Conservation (phyloP, 116 monocot genomes). For the Phalaenopsis hybrid region DNA sequence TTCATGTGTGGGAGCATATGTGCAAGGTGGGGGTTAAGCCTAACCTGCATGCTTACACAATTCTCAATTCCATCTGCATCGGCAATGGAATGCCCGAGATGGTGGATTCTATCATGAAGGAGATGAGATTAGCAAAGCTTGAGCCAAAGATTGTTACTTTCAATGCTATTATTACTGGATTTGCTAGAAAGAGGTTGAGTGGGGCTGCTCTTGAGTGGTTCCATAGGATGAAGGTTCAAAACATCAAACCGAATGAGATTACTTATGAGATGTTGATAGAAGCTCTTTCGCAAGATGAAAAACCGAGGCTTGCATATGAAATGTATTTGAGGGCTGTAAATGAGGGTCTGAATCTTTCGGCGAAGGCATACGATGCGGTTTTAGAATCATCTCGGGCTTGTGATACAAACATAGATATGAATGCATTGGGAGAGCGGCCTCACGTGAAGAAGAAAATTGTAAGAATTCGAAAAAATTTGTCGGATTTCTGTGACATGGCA, state of each 20-base stretch:
- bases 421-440: conserved; percentile 45
- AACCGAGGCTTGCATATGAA: conserved; percentile 71
- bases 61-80: conserved; percentile 59
- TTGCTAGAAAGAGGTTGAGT: conserved; percentile 43
- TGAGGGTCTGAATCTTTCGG: conserved; percentile 56
- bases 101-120: conserved; percentile 55
- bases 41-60: conserved; percentile 80
- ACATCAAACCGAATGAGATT: conserved; percentile 66
- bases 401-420: conserved; percentile 36
- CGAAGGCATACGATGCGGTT: conserved; percentile 63
- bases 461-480: conserved; percentile 31
- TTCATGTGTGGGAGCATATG: conserved; percentile 89
- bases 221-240: conserved; percentile 65
- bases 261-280: conserved; percentile 82
- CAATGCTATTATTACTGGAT: conserved; percentile 83
- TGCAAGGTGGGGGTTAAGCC: conserved; percentile 68
- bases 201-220: conserved; percentile 81
- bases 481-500: conserved; percentile 35
- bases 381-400: conserved; percentile 31
- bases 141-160: conserved; percentile 80
- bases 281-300: conserved; percentile 44
- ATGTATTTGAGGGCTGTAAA: conserved; percentile 55
- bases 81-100: conserved; percentile 50
- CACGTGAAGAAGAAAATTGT: conserved; percentile 33
- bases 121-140: conserved; percentile 51